phyloP scores from a whole-genome alignment of 495 filamentous ascomycete species.

The Mycothermus thermophilus region DNA sequence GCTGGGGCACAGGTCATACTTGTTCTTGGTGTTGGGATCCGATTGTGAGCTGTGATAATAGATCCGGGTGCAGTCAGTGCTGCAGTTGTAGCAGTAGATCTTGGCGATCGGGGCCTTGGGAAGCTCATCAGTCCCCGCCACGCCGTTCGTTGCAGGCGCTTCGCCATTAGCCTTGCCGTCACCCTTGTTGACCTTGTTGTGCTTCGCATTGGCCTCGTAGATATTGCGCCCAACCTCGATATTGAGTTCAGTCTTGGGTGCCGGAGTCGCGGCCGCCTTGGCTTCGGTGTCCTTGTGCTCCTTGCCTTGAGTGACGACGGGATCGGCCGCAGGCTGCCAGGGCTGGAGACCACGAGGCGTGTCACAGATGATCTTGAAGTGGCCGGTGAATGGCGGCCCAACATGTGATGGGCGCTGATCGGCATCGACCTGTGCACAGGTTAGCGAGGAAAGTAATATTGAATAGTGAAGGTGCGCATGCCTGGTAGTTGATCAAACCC shows the following conservation, averaged over 20 bases:
- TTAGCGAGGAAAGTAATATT: conserved; percentile 20
- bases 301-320: conserved; percentile 46
- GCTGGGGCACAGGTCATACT: conserved; percentile 76
- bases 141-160: conserved; percentile 43
- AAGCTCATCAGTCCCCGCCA: conserved; percentile 32
- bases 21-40: conserved; percentile 43
- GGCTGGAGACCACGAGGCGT: conserved; percentile 89
- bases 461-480: too few relatives aligned
- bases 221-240: conserved; percentile 87
- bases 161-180: conserved; percentile 59
- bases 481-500: conserved; percentile 98
- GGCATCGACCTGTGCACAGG: conserved; percentile 62
- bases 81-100: conserved; percentile 77
- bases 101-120: conserved; percentile 43
- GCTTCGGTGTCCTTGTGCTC: conserved; percentile 69
- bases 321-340: conserved; percentile 76
- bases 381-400: conserved; percentile 90
- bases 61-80: conserved; percentile 80
- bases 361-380: conserved; percentile 89
- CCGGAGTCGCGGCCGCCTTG: conserved; percentile 46
- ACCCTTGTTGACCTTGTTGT: conserved; percentile 48
- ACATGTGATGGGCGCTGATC: conserved; percentile 91
- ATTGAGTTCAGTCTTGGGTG: conserved; percentile 67
- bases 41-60: conserved; percentile 74
- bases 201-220: conserved; percentile 85